These are phyloP conservation scores for Penicillium psychrosexuale DNA, from an alignment of 2,329 filamentous ascomycete species.

Conservation along the genomic window DNA sequence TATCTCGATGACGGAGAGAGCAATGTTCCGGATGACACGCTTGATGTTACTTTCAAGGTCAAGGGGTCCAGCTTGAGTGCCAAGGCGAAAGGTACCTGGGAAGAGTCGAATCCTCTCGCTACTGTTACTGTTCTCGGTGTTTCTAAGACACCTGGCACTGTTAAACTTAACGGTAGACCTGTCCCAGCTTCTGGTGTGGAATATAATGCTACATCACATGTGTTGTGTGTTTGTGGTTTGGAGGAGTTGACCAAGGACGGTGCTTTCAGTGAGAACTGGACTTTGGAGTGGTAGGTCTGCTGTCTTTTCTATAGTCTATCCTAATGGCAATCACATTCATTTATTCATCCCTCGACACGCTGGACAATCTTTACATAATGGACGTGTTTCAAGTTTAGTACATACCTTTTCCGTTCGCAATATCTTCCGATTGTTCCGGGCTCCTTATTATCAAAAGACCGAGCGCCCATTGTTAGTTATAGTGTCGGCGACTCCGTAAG, in stretches of 20 bases:
- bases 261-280: conserved; percentile 60
- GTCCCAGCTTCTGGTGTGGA: conserved; percentile 46
- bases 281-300: conserved; percentile 50
- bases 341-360: neutral
- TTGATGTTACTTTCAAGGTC: conserved; percentile 48
- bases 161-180: conserved; percentile 52
- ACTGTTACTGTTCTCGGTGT: conserved; percentile 65
- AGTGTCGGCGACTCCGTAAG: neutral
- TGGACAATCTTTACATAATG: neutral
- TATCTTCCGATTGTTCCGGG: neutral
- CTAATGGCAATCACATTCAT: neutral
- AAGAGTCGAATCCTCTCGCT: conserved; percentile 56
- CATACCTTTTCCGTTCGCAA: no score
- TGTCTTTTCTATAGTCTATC: neutral
- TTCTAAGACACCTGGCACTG: conserved; percentile 35
- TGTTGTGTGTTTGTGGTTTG: conserved; percentile 53
- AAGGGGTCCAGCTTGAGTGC: conserved; percentile 47
- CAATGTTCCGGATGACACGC: conserved; percentile 53
- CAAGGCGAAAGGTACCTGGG: conserved; percentile 51
- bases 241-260: conserved; percentile 50
- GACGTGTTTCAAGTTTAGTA: neutral
- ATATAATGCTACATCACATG: conserved; percentile 49
- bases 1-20: conserved; percentile 77
- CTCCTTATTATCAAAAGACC: neutral
- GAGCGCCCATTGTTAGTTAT: neutral